Base-by-base conservation (phyloP, 2,329 filamentous ascomycete species). In the Colletotrichum somersetense region DNA sequence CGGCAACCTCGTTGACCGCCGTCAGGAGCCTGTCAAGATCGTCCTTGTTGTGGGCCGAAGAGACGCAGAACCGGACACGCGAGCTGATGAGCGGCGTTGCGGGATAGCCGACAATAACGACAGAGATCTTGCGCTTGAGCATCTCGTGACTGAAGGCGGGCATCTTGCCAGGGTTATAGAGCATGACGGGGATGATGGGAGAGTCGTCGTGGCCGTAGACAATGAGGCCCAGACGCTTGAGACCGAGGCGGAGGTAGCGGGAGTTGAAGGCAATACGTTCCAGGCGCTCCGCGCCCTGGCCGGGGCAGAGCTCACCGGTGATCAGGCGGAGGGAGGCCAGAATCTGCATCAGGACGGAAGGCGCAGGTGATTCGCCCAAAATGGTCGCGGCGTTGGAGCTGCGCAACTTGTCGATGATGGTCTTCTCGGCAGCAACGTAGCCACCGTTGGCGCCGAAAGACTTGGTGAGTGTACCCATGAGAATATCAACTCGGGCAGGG, bases 161-260 rank as follows among this genome's bases (percentile, higher is more conserved):
- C 88, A 99, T 98, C 85, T 99, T 99, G 78, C 94, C 96, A n/a
- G 96, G 96, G 84, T 98, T 94, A 87, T 98, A 99, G 38, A 99
- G 91, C 79, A 97, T 89, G 76, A 99, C 83, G 66, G 96, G 96
- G 77, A 99, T 95, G 77, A 99, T 98, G 68, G 96, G 96, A 6
- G 95, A 98, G 84, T 99, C 96, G 79, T 99, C 96, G 81, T 98
- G 95, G 73, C 96, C 96, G 80, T 97, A 98, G 66, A 98, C 92
- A 79, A 99, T 99, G 84, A 95, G 96, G 62, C 96, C 96, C 64
- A 99, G 91, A 76, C 96, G 93, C 88, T 99, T 99, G 78, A 99
- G 89, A 76, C 96, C 96, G 38, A 99, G 91, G 72, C 96, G 94
- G n/a, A 99, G 93, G 81, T 99, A 99, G 58, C 96, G 92, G 30